Evolutionary conservation across 805 yeast genomes (phyloP), one percentile per base, ranked within the genome.

Genomic region (Ogataea paradorogensis): DNA sequence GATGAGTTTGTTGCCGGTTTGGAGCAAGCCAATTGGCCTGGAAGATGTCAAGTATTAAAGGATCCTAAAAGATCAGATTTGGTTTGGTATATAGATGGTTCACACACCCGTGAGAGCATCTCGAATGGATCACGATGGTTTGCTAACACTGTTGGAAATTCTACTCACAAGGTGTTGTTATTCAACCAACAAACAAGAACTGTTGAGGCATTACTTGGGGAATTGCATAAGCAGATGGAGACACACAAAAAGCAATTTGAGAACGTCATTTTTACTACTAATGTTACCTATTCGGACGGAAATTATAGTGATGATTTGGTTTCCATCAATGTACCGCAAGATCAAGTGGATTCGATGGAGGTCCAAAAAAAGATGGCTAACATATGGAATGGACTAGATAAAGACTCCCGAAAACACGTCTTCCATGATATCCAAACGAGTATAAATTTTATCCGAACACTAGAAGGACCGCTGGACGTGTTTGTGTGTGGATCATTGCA

Each of bases 141-240:
- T 52, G 63, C 62, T 8, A 44, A 61, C 3, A 59, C 55, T n/a
- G 67, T 67, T 13, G 32, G 44, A 15, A 42, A 46, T n/a, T 42
- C 46, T 1, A 46, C 65, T 51, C 45, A 57, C 31, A 57, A 54
- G 33, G 76, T 88, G 7, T 69, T 93, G 15, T 62, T 93, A 6
- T 93, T 95, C 69, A 93, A 93, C 61, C 99, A 93, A 62, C 99
- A 93, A 61, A 85, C 90, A 13, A 74, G 99, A 54, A 96, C 90
- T 47, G 89, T 90, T 4, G 71, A 70, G 15, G 76, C 75, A 3
- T 70, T 91, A 27, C 73, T 88, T 14, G 66, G 67, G 14, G 67
- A 70, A 38, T 66, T 93, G 18, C 66, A 74, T 55, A 55, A 69
- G 2, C 65, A 65, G 2, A 63, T 76, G 11, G 56, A 62, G 13